phyloP scores from a whole-genome alignment of 257 asterid species.

The Cordia subcordata region DNA sequence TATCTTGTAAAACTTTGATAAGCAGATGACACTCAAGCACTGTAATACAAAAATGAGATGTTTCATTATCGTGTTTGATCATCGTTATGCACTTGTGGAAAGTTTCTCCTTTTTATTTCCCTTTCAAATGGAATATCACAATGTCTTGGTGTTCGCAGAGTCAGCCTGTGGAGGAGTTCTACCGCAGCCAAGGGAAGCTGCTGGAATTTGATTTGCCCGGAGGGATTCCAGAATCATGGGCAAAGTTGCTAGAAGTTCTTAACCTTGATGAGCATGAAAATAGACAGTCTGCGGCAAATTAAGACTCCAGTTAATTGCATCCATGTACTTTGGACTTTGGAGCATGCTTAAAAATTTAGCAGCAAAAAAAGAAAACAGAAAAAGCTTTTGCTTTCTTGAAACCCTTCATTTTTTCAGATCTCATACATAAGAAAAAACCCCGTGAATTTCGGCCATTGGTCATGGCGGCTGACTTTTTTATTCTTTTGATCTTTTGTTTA shows the following conservation, averaged over 20 bases:
- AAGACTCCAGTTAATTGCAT: slow-evolving; percentile 17
- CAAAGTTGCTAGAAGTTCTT: slow-evolving; percentile 79
- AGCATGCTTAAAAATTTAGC: slow-evolving; percentile 44
- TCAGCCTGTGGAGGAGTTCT: slow-evolving; percentile 83
- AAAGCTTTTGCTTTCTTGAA: not conserved
- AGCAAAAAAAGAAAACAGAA: no score
- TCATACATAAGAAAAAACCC: slow-evolving; percentile 32
- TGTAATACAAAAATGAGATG: no score
- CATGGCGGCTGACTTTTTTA: slow-evolving; percentile 20
- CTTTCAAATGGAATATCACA: no score
- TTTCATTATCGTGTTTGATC: no score
- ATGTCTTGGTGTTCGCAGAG: slow-evolving; percentile 44
- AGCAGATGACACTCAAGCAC: no score
- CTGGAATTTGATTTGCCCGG: slow-evolving; percentile 86
- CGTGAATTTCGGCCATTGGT: slow-evolving; percentile 15
- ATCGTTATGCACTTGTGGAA: no score
- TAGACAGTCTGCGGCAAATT: slow-evolving; percentile 63
- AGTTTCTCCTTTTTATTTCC: no score
- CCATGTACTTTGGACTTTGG: slow-evolving; percentile 16
- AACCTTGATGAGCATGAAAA: slow-evolving; percentile 78
- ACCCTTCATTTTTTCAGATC: not conserved
- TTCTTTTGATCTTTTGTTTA: slow-evolving; percentile 3
- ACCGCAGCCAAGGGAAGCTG: slow-evolving; percentile 61
- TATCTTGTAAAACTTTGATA: no score
- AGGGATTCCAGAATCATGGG: slow-evolving; percentile 91